Evolutionary conservation across 176 grass and related monocot species (phyloP).

Genomic region (Thalia dealbata): DNA sequence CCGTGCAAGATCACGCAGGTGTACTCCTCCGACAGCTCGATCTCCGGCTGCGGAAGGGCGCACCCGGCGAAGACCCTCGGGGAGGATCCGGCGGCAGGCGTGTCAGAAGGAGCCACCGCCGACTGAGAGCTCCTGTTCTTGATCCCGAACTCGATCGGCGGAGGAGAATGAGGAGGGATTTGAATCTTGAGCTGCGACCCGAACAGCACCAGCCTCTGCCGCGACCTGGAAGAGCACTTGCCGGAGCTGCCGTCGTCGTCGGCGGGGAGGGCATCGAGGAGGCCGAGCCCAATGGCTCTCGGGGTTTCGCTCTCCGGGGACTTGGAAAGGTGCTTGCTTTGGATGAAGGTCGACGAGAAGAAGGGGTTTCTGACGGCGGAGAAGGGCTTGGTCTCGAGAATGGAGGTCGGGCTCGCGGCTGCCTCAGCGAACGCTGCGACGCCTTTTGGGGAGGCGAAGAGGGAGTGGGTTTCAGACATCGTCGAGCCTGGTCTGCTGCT

Average conservation of each 20-base stretch:
- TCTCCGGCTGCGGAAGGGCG: slow-evolving; percentile 30
- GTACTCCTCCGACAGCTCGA: slow-evolving; percentile 71
- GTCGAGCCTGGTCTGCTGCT: slow-evolving; percentile 23
- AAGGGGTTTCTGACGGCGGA: slow-evolving; percentile 26
- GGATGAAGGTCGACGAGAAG: not conserved
- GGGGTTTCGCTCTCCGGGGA: not conserved
- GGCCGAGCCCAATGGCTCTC: slow-evolving; percentile 29
- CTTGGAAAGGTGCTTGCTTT: not conserved
- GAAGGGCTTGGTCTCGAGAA: slow-evolving; percentile 29
- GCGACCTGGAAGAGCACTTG: not conserved
- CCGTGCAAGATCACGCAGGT: slow-evolving; percentile 58
- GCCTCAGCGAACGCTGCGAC: slow-evolving; percentile 15
- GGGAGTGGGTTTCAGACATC: slow-evolving; percentile 12
- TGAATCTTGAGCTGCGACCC: slow-evolving; percentile 31
- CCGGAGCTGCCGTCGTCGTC: slow-evolving; percentile 10
- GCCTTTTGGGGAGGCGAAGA: slow-evolving; percentile 19
- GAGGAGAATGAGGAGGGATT: slow-evolving; percentile 20
- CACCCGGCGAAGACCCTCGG: not conserved
- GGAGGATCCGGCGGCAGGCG: not conserved
- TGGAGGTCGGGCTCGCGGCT: slow-evolving; percentile 41
- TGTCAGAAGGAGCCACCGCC: not conserved
- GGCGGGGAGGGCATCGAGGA: slow-evolving; percentile 39
- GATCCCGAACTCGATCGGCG: slow-evolving; percentile 25
- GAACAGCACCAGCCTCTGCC: slow-evolving; percentile 22
- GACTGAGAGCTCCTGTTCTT: slow-evolving; percentile 26